Base-by-base conservation (phyloP, 192 early-diverging fungal species). In the Backusella luteola region DNA sequence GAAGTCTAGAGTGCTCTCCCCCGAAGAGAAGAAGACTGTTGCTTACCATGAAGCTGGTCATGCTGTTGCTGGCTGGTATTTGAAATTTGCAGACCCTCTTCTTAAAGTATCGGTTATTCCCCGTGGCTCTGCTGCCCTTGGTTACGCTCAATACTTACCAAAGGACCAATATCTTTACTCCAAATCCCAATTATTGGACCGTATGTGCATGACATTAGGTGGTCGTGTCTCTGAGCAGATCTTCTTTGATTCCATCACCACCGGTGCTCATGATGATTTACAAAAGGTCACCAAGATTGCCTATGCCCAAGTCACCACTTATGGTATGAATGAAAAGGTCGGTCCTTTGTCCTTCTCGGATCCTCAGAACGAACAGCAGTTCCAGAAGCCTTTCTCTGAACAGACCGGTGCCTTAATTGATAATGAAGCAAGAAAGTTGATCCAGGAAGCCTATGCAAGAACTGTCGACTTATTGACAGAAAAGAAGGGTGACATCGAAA, bases 11-110 rank as follows among this genome's bases (percentile, higher is more conserved):
- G 94, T 98, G 38, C 85, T 99, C 67, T 93, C 93, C 36, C 96
- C 98, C 2, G 94, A 96, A 71, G 98, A 99, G 86, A 99, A 99
- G 90, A 97, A 94, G 89, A 97, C 95, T 29, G 97, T 99, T 42
- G 98, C 98, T 9, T 97, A 99, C 84, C 98, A 99, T 84, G 98
- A 99, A 87, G 98, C 98, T 19, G 98, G 98, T 0, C 98, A 99
- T 80, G 98, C 98, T 35, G 96, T 99, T 71, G 95, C 93, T 15
- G 98, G 98, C 36, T 99, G 98, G 98, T 99, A 95, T 80, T 87
- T 99, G 72, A 89, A 97, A 75, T 91, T 97, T 76, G 96, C 98
- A 0, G 94, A 97, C 85, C 98, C 98, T 21, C 84, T 99, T 66
- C 87, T 99, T 59, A 98, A 98, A 87, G 98, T 99, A 6, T 96